These are phyloP conservation scores for Neonectria coccinea DNA, from an alignment of 2,329 filamentous ascomycete species.

Conservation along the genomic window DNA sequence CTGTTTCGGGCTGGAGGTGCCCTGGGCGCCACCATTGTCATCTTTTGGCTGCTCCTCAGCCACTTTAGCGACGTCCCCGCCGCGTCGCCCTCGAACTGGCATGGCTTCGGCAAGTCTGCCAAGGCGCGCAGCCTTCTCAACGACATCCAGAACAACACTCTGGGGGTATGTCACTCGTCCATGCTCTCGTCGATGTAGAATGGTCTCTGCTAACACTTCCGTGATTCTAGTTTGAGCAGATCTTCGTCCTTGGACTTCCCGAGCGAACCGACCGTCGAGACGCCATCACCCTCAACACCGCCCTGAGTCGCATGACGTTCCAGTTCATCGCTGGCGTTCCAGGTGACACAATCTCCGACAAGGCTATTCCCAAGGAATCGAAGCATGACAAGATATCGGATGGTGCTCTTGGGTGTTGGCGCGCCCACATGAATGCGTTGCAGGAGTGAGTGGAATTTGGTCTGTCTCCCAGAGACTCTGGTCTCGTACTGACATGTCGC, in stretches of 20 bases:
- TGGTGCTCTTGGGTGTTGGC: constrained; percentile 46
- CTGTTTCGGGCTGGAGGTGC: neutral
- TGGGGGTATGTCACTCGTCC: neutral
- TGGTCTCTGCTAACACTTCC: neutral
- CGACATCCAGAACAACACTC: neutral
- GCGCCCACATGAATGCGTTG: constrained; percentile 53
- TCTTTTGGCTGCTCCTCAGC: constrained; percentile 5
- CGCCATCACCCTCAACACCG: constrained; percentile 59
- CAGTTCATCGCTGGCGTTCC: constrained; percentile 60
- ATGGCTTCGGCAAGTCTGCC: neutral
- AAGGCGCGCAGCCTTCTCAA: constrained; percentile 2
- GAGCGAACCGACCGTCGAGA: constrained; percentile 63
- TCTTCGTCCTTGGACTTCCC: constrained; percentile 62
- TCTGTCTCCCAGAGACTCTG: neutral
- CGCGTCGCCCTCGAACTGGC: neutral
- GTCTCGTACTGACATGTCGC: constrained; percentile 27
- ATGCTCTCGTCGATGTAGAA: neutral
- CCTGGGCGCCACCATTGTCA: neutral
- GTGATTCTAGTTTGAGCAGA: constrained; percentile 30
- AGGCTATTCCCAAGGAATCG: constrained; percentile 45
- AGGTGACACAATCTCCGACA: constrained; percentile 52
- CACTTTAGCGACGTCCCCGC: neutral
- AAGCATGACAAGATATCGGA: constrained; percentile 17
- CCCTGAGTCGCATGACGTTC: constrained; percentile 57
- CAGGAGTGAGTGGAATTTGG: constrained; percentile 24